A percentile compares a stretch with the other conserved stretches of the same genome.
phyloP scores from a whole-genome alignment of 257 asterid genomes.

The Jasminum sambac region DNA sequence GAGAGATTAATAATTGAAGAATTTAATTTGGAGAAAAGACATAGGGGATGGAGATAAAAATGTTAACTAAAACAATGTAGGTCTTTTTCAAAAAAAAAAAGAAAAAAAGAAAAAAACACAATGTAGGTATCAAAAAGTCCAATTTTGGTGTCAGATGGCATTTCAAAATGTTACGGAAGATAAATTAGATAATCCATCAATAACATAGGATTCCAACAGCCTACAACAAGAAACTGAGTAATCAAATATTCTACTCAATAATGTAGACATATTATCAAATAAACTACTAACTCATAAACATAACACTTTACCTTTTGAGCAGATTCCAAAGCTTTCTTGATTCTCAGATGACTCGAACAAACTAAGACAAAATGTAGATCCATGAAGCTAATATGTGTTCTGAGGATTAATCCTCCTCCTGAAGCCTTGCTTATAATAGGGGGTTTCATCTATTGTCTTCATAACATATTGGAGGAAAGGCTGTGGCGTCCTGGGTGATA shows the following conservation, averaged over 20 bases:
- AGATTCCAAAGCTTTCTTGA: neutral
- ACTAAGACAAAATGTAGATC: slow-evolving; percentile 9
- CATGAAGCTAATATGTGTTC: slow-evolving; percentile 53
- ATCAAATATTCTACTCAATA: slow-evolving; percentile 11
- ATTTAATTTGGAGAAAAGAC: no score
- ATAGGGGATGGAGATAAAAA: no score
- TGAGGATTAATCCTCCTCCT: slow-evolving; percentile 82
- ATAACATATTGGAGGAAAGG: slow-evolving; percentile 85
- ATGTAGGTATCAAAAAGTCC: no score
- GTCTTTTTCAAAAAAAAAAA: no score
- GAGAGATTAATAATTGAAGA: no score
- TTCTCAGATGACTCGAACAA: slow-evolving; percentile 1
- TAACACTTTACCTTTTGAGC: slow-evolving; percentile 5
- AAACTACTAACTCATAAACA: slow-evolving; percentile 21
- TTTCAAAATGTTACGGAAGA: neutral
- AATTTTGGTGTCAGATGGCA: no score
- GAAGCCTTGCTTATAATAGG: slow-evolving; percentile 70
- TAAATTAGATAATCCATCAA: neutral
- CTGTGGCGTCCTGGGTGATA: slow-evolving; percentile 87
- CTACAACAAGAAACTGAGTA: slow-evolving; percentile 13
- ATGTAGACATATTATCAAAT: slow-evolving; percentile 16
- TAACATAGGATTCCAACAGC: neutral
- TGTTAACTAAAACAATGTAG: no score
- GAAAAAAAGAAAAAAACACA: no score
- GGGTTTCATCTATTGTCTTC: slow-evolving; percentile 88